phyloP scores from a whole-genome alignment of 345 rosid genomes.

The Gossypium mustelinum region DNA sequence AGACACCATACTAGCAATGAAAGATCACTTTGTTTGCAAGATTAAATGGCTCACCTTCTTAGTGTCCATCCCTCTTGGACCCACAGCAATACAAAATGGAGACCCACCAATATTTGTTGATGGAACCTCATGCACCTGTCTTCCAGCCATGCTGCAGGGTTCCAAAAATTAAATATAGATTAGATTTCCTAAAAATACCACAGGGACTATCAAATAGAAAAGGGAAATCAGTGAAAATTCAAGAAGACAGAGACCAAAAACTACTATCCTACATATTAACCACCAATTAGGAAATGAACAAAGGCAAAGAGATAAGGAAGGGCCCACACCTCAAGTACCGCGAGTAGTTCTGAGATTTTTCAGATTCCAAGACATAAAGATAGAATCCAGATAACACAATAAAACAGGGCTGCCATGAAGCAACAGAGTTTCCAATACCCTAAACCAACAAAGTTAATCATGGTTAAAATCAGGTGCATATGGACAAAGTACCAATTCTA shows the following conservation, averaged over 20 bases:
- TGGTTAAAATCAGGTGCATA: constrained; percentile 17
- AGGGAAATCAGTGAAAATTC: background rate
- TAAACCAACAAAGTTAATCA: constrained; percentile 30
- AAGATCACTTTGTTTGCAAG: constrained; percentile 12
- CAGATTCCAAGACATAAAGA: constrained; percentile 83
- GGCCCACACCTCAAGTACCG: constrained; percentile 74
- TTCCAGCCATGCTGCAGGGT: constrained; percentile 86
- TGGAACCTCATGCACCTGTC: constrained; percentile 84
- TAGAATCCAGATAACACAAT: constrained; percentile 79
- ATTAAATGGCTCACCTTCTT: constrained; percentile 52
- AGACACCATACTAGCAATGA: background rate
- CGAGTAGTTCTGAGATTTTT: constrained; percentile 68
- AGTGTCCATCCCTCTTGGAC: constrained; percentile 68
- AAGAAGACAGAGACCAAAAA: constrained; percentile 12
- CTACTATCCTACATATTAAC: background rate
- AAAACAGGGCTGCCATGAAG: constrained; percentile 92
- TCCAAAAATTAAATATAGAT: constrained; percentile 17
- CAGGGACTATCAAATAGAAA: constrained; percentile 5
- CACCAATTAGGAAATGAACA: constrained; percentile 1
- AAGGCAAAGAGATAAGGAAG: constrained; percentile 17
- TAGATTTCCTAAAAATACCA: background rate
- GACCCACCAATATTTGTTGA: constrained; percentile 81
- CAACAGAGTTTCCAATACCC: constrained; percentile 95
- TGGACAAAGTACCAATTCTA: constrained; percentile 23
- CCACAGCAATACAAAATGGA: constrained; percentile 69